Conservation (phyloP, 1,284 basidiomycete species). For the Singerocomus inundabilis region DNA sequence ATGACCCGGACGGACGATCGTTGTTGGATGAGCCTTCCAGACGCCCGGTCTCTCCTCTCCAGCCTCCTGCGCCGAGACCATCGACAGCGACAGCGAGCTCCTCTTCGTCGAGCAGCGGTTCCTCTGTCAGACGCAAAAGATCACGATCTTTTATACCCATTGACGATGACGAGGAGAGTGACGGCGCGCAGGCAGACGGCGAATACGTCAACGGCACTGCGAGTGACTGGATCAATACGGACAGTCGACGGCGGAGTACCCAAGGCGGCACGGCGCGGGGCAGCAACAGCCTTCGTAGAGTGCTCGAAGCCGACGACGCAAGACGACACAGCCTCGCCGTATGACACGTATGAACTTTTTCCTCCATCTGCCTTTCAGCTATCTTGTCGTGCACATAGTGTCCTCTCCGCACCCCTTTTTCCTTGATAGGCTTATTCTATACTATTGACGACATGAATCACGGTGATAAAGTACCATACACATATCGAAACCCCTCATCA, state of each 20-base stretch:
- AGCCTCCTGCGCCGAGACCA: constrained; percentile 23
- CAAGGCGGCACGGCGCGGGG: constrained; percentile 23
- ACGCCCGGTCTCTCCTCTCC: constrained; percentile 25
- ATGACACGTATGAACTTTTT: constrained; percentile 15
- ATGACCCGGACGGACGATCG: constrained; percentile 30
- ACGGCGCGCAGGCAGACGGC: constrained; percentile 63
- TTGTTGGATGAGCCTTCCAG: constrained; percentile 24
- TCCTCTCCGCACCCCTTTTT: not conserved
- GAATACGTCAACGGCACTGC: constrained; percentile 46
- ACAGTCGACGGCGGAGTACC: constrained; percentile 50
- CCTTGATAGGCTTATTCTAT: constrained; percentile 36
- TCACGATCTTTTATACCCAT: constrained; percentile 44
- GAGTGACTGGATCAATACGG: constrained; percentile 52
- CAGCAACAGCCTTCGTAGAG: constrained; percentile 28
- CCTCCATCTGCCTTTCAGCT: not conserved
- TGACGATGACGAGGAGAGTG: constrained; percentile 55
- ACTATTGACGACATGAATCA: constrained; percentile 31
- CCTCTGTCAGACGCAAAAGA: constrained; percentile 49
- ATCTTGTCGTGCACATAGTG: constrained; percentile 3
- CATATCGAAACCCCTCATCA: constrained; percentile 17
- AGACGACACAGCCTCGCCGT: constrained; percentile 35
- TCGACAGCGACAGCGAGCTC: constrained; percentile 34
- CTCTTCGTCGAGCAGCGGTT: constrained; percentile 27
- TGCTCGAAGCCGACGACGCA: constrained; percentile 34
- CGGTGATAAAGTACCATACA: constrained; percentile 19